Conservation (phyloP, 495 filamentous ascomycete genomes). For the Bacidia rubella region DNA sequence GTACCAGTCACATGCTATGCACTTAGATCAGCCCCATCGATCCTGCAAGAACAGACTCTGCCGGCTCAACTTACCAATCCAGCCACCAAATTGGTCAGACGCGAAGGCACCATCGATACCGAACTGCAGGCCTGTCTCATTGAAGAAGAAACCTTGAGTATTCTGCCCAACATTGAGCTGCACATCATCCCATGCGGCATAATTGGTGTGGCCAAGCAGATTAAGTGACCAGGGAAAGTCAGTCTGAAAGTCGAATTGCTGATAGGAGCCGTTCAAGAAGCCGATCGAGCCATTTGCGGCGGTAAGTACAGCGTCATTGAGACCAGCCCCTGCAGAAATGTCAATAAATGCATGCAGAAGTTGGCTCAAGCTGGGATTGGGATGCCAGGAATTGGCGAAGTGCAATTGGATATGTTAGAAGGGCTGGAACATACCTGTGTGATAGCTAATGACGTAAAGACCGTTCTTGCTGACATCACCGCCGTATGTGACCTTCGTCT, state of each 20-base stretch:
- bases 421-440: conserved; percentile 23
- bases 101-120: conserved; percentile 11
- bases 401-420: background rate
- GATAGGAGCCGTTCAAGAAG: conserved; percentile 32
- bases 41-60: background rate
- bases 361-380: background rate
- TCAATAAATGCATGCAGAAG: background rate
- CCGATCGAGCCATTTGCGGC: conserved; percentile 19
- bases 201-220: conserved; percentile 21
- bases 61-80: conserved; percentile 31
- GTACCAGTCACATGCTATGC: conserved; percentile 40
- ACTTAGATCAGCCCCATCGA: no score
- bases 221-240: conserved; percentile 29
- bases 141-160: conserved; percentile 27
- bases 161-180: conserved; percentile 30
- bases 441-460: conserved; percentile 35
- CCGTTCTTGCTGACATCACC: conserved; percentile 21
- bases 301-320: conserved; percentile 33
- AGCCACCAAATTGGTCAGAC: conserved; percentile 32
- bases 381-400: background rate
- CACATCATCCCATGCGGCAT: conserved; percentile 24
- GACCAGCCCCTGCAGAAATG: conserved; percentile 21
- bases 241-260: conserved; percentile 25
- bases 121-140: conserved; percentile 27
- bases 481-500: conserved; percentile 21